phyloP scores from a whole-genome alignment of 1,284 basidiomycete species.

The Ganoderma meredithae region DNA sequence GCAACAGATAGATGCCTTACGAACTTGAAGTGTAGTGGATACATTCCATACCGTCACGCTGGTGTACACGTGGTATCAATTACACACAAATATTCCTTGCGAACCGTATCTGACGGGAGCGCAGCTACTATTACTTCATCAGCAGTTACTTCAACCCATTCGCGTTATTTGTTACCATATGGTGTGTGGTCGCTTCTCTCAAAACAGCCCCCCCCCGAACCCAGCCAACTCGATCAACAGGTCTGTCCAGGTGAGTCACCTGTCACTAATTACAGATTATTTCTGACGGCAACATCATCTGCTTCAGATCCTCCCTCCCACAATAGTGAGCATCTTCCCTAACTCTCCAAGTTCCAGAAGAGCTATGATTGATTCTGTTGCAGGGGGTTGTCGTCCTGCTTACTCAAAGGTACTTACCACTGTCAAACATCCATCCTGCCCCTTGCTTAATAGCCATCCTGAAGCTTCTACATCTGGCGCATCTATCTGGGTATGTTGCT shows the following conservation, averaged over 20 bases:
- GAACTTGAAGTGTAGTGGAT: not conserved
- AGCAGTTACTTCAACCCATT: constrained; percentile 6
- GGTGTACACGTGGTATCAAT: not conserved
- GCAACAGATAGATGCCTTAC: not conserved
- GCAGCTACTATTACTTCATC: constrained; percentile 10
- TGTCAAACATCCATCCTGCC: not conserved
- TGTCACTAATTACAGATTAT: no score
- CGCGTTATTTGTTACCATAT: not conserved
- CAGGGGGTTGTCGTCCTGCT: constrained; percentile 6
- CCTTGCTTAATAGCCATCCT: not conserved
- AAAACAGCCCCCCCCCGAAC: not conserved
- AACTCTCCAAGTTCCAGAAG: no score
- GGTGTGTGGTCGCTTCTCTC: not conserved
- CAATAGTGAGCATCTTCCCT: constrained; percentile 5
- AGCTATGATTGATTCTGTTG: not conserved
- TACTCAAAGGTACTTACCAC: not conserved
- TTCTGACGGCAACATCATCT: no score
- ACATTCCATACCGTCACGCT: not conserved
- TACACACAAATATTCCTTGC: not conserved
- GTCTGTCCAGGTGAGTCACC: constrained; percentile 5
- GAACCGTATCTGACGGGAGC: not conserved
- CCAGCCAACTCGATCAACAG: not conserved
- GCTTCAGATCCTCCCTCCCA: not conserved
- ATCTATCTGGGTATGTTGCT: not conserved
- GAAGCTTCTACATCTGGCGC: constrained; percentile 3